These are phyloP conservation scores for Cetraspora pellucida DNA, from an alignment of 192 early-diverging fungal genomes.

Conservation along the genomic window DNA sequence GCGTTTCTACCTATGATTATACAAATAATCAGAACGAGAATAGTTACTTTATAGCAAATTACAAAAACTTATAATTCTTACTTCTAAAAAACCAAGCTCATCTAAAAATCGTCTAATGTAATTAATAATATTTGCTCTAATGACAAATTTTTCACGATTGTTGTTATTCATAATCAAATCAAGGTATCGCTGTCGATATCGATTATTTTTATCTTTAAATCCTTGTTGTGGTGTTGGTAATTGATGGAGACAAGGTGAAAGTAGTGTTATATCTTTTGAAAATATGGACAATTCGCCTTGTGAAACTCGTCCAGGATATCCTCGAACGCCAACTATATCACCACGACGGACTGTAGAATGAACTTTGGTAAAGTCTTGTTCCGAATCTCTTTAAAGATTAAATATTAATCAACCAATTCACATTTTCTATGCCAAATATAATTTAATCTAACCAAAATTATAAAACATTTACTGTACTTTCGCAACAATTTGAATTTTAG, in stretches of 20 bases:
- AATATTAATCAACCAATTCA: neutral
- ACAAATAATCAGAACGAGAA: no score
- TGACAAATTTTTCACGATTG: conserved; percentile 93
- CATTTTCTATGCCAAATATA: neutral
- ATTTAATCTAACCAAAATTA: neutral
- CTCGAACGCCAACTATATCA: conserved; percentile 95
- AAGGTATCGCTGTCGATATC: conserved; percentile 97
- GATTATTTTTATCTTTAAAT: conserved; percentile 94
- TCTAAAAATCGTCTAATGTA: conserved; percentile 95
- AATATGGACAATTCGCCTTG: conserved; percentile 94
- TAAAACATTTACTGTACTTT: conserved; percentile 63
- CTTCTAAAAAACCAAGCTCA: conserved; percentile 90
- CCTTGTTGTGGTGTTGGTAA: conserved; percentile 93
- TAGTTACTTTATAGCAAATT: no score
- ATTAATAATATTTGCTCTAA: conserved; percentile 91
- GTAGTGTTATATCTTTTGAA: conserved; percentile 81
- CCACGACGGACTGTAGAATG: conserved; percentile 87
- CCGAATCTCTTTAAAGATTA: conserved; percentile 41
- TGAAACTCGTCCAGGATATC: conserved; percentile 87
- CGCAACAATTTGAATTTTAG: conserved; percentile 94
- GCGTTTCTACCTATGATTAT: conserved; percentile 68
- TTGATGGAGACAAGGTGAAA: conserved; percentile 94
- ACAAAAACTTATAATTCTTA: no score
- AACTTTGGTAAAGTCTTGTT: conserved; percentile 73
- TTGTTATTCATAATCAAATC: conserved; percentile 98